phyloP scores from a whole-genome alignment of 495 filamentous ascomycete species.

The Oidiodendron maius region DNA sequence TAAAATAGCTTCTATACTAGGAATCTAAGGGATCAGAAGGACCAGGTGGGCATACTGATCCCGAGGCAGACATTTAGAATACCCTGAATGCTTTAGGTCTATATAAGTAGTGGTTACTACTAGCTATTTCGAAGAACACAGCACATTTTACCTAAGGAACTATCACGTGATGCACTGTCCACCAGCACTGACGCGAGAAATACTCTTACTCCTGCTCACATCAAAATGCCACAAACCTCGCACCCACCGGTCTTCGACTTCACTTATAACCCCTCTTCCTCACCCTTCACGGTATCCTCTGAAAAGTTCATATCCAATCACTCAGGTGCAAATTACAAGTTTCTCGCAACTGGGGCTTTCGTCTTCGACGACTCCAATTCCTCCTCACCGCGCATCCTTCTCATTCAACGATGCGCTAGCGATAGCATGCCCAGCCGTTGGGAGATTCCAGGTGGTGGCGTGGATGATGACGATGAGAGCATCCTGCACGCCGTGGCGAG shows the following conservation, averaged over 20 bases:
- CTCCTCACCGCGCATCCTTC: slow-evolving; percentile 27
- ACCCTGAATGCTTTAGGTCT: too few relatives aligned
- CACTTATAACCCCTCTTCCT: slow-evolving; percentile 9
- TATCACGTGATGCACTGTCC: neutral
- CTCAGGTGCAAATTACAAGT: slow-evolving; percentile 4
- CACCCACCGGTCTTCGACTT: slow-evolving; percentile 7
- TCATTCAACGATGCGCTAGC: slow-evolving; percentile 44
- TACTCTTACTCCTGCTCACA: slow-evolving; percentile 7
- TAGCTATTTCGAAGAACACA: too few relatives aligned
- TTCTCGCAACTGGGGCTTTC: slow-evolving; percentile 13
- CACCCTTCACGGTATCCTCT: slow-evolving; percentile 8
- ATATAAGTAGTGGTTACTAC: too few relatives aligned
- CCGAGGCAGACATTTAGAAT: too few relatives aligned
- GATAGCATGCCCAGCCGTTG: slow-evolving; percentile 44
- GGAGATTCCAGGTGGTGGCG: slow-evolving; percentile 53
- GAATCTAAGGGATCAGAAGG: too few relatives aligned
- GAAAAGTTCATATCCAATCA: slow-evolving; percentile 7
- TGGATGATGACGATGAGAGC: slow-evolving; percentile 41
- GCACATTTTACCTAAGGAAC: too few relatives aligned
- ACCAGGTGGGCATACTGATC: too few relatives aligned
- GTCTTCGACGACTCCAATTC: slow-evolving; percentile 12
- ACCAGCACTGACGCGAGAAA: slow-evolving; percentile 3
- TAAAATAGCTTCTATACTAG: too few relatives aligned
- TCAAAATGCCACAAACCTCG: slow-evolving; percentile 9
- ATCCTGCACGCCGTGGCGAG: slow-evolving; percentile 41